Percentiles rank a stretch among this genome's conserved stretches.
Evolutionary conservation across 2,329 filamentous ascomycete genomes (phyloP).

Genomic region (Blumeria graminis): DNA sequence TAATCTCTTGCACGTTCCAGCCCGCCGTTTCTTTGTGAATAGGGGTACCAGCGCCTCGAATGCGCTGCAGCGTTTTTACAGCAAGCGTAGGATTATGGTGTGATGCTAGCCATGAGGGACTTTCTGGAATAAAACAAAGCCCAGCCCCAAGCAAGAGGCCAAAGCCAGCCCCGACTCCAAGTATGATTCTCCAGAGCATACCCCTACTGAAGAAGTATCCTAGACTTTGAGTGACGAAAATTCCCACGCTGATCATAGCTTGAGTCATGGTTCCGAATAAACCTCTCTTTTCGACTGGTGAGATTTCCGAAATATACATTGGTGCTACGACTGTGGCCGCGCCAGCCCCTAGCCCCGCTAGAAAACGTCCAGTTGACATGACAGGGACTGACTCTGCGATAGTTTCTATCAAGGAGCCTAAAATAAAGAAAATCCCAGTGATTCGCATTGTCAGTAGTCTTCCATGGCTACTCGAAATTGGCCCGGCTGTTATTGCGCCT

Average conservation of each 20-base stretch:
- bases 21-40: constrained; percentile 47
- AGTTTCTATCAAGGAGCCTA: constrained; percentile 56
- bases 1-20: constrained; percentile 24
- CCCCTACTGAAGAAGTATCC: constrained; percentile 72
- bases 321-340: constrained; percentile 82
- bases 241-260: constrained; percentile 80
- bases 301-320: constrained; percentile 80
- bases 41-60: constrained; percentile 44
- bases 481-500: constrained; percentile 60
- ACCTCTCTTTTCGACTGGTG: constrained; percentile 48
- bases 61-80: constrained; percentile 42
- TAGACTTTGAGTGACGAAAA: constrained; percentile 57
- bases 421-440: constrained; percentile 51
- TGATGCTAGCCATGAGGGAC: constrained; percentile 63
- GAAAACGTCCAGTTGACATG: constrained; percentile 48
- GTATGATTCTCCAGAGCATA: constrained; percentile 59
- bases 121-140: constrained; percentile 61
- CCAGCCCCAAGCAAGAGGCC: constrained; percentile 43
- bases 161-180: constrained; percentile 47
- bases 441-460: constrained; percentile 51
- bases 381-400: constrained; percentile 40
- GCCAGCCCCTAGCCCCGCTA: constrained; percentile 68
- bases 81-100: constrained; percentile 36
- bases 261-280: constrained; percentile 74
- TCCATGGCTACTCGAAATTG: constrained; percentile 53